Evolutionary conservation across 2,329 filamentous ascomycete genomes (phyloP).

Genomic region (Teratosphaeria gauchensis): DNA sequence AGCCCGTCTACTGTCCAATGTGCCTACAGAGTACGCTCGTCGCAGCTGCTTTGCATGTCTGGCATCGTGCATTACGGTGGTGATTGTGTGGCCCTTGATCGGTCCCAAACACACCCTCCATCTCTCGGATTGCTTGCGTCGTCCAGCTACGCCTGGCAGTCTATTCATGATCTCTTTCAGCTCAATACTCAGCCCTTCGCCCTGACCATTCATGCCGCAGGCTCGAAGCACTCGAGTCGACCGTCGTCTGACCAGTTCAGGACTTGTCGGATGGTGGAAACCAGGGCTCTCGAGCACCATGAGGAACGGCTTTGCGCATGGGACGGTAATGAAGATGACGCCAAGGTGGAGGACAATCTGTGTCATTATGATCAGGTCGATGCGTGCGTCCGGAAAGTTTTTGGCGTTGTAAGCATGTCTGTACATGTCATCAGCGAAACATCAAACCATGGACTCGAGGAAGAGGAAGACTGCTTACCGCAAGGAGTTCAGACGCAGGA

Average conservation of each 20-base stretch:
- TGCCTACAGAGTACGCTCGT: not conserved
- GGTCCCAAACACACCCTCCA: not conserved
- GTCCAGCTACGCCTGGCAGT: not conserved
- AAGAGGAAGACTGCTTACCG: not conserved
- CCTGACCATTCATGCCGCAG: not conserved
- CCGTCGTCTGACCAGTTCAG: not conserved
- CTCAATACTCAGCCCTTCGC: not conserved
- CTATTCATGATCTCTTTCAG: not conserved
- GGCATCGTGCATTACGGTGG: not conserved
- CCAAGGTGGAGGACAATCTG: conserved; percentile 18
- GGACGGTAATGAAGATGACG: conserved; percentile 21
- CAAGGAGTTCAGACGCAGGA: conserved; percentile 8
- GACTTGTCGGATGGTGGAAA: not conserved
- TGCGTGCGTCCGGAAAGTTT: conserved; percentile 1
- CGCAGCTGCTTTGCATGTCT: not conserved
- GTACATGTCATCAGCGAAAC: not conserved
- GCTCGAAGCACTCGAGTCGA: not conserved
- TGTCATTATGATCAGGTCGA: conserved; percentile 13
- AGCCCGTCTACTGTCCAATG: not conserved
- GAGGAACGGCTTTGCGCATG: conserved; percentile 23
- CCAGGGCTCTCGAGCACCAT: conserved; percentile 7
- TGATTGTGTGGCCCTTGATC: not conserved
- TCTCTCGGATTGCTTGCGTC: not conserved
- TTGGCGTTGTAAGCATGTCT: not conserved
- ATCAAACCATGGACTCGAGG: not conserved